These are phyloP conservation scores for Ceraceosorus guamensis DNA, from an alignment of 1,284 basidiomycete genomes.

Conservation along the genomic window DNA sequence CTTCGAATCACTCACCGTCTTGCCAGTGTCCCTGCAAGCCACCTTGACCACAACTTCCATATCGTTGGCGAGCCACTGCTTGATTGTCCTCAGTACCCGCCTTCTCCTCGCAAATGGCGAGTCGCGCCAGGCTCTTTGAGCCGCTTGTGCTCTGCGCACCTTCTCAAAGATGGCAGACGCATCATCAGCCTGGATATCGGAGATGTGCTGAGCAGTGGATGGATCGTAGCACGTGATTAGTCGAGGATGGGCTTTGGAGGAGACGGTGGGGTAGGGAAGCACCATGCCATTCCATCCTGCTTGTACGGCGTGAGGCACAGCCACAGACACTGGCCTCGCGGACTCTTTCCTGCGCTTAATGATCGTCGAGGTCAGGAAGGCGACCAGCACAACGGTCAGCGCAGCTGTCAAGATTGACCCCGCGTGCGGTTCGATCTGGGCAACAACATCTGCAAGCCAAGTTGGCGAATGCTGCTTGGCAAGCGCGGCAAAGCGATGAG, in stretches of 20 bases:
- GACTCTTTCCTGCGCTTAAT: neutral
- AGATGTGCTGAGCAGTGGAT: conserved; percentile 71
- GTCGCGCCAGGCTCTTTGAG: conserved; percentile 65
- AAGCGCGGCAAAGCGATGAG: no score
- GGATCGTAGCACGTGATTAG: conserved; percentile 85
- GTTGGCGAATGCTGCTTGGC: no score
- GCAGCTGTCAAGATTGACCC: no score
- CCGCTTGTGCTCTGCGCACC: conserved; percentile 61
- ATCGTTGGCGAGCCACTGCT: conserved; percentile 83
- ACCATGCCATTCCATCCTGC: conserved; percentile 26
- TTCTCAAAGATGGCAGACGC: conserved; percentile 63
- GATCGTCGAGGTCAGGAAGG: no score
- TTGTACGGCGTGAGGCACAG: conserved; percentile 19
- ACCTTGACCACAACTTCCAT: conserved; percentile 76
- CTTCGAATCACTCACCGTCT: conserved; percentile 60
- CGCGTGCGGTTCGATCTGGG: no score
- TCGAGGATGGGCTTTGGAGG: conserved; percentile 30
- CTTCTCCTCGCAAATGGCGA: conserved; percentile 70
- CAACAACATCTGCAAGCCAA: no score
- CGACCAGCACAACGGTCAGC: no score
- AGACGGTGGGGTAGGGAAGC: conserved; percentile 15
- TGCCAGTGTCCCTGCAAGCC: conserved; percentile 90
- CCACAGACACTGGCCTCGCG: conserved; percentile 11
- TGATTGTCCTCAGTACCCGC: conserved; percentile 71
- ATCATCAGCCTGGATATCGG: conserved; percentile 63